These are phyloP conservation scores for Lumnitzera littorea DNA, from an alignment of 345 rosid species.

Conservation along the genomic window DNA sequence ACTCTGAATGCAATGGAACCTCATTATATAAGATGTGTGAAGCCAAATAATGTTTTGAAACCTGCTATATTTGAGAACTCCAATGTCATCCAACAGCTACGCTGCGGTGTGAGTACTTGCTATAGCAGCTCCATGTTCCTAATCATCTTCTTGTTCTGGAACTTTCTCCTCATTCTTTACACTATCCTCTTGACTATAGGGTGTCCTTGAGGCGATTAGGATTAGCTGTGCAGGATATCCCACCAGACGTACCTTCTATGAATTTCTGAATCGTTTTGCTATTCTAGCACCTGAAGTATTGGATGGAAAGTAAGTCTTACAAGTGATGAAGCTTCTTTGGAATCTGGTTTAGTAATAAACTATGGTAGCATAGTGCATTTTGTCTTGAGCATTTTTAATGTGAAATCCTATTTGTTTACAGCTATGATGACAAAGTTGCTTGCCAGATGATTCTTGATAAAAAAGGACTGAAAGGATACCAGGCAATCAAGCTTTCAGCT, in stretches of 20 bases:
- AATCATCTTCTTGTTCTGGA: not conserved
- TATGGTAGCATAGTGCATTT: not conserved
- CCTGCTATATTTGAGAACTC: conserved; percentile 87
- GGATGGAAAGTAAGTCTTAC: conserved; percentile 39
- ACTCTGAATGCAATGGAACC: conserved; percentile 82
- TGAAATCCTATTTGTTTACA: conserved; percentile 22
- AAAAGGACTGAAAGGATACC: conserved; percentile 86
- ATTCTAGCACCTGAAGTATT: conserved; percentile 45
- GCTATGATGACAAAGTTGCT: conserved; percentile 79
- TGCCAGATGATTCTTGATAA: conserved; percentile 88
- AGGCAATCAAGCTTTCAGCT: conserved; percentile 41
- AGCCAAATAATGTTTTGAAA: conserved; percentile 84
- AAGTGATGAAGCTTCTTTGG: not conserved
- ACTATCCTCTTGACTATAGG: conserved; percentile 13
- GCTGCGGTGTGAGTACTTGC: conserved; percentile 85
- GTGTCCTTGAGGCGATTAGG: conserved; percentile 49
- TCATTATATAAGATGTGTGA: conserved; percentile 98
- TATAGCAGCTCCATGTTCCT: not conserved
- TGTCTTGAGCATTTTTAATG: not conserved
- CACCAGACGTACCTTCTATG: conserved; percentile 43
- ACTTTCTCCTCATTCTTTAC: not conserved
- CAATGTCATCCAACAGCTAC: conserved; percentile 89
- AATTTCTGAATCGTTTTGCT: conserved; percentile 45
- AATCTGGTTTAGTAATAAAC: no score
- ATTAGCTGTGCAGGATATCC: conserved; percentile 58